phyloP scores from a whole-genome alignment of 352 stramenopile genomes.

The Plasmopara viticola region DNA sequence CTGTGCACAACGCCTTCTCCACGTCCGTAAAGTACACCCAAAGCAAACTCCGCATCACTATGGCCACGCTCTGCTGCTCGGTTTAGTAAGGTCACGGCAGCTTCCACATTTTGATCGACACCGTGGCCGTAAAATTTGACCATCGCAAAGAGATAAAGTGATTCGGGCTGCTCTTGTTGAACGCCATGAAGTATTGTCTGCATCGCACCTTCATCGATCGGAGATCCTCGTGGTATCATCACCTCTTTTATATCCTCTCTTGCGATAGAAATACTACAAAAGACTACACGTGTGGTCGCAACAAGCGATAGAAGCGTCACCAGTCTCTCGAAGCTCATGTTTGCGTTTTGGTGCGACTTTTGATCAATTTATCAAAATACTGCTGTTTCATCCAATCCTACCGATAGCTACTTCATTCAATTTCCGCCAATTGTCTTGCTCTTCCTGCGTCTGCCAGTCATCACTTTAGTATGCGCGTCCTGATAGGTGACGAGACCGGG shows the following conservation, averaged over 20 bases:
- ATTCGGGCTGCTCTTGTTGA: constrained; percentile 31
- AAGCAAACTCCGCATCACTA: constrained; percentile 38
- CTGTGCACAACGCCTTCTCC: constrained; percentile 25
- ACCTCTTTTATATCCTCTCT: constrained; percentile 22
- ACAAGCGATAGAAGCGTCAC: constrained; percentile 10
- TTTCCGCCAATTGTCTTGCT: constrained; percentile 1
- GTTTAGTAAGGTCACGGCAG: constrained; percentile 25
- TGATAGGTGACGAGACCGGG: constrained; percentile 77
- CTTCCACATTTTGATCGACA: constrained; percentile 21
- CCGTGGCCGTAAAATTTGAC: constrained; percentile 50
- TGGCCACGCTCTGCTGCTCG: constrained; percentile 25
- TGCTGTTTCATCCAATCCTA: constrained; percentile 7
- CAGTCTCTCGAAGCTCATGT: neutral
- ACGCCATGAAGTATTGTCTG: constrained; percentile 31
- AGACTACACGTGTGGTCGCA: neutral
- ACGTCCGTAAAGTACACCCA: constrained; percentile 34
- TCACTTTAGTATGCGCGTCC: constrained; percentile 47
- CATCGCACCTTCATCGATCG: constrained; percentile 25
- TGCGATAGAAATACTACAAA: constrained; percentile 9
- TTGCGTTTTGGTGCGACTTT: neutral
- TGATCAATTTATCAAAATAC: neutral
- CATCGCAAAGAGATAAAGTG: constrained; percentile 46
- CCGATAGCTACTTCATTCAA: neutral
- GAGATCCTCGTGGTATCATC: constrained; percentile 9
- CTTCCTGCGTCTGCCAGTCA: constrained; percentile 1